phyloP scores from a whole-genome alignment of 2,329 filamentous ascomycete species.

The Fusarium graminum region DNA sequence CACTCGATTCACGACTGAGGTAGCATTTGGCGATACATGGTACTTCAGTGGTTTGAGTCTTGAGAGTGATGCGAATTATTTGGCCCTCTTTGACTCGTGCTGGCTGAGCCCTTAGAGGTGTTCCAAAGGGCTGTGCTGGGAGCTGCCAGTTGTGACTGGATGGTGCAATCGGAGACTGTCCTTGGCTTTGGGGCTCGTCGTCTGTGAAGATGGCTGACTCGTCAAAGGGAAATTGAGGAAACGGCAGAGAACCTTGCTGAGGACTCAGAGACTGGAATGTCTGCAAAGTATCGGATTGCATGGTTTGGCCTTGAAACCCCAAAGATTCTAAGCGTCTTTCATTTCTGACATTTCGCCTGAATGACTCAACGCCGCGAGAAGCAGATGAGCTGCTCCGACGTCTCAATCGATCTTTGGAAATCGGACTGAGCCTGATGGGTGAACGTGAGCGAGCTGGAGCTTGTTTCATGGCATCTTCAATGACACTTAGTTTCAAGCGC shows the following conservation, averaged over 20 bases:
- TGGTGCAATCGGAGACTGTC: slow-evolving; percentile 30
- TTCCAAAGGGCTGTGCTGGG: slow-evolving; percentile 17
- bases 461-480: slow-evolving; percentile 26
- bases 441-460: slow-evolving; percentile 31
- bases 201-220: slow-evolving; percentile 18
- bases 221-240: slow-evolving; percentile 11
- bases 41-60: slow-evolving; percentile 24
- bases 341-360: neutral
- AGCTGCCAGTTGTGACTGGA: slow-evolving; percentile 15
- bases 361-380: slow-evolving; percentile 1
- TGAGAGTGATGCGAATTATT: slow-evolving; percentile 37
- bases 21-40: slow-evolving; percentile 39
- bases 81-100: slow-evolving; percentile 35
- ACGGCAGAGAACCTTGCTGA: slow-evolving; percentile 17
- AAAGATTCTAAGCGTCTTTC: slow-evolving; percentile 11
- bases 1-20: slow-evolving; percentile 18
- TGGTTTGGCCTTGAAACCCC: slow-evolving; percentile 4
- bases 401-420: slow-evolving; percentile 14
- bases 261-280: slow-evolving; percentile 11
- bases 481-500: slow-evolving; percentile 14
- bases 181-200: slow-evolving; percentile 23
- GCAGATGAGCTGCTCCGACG: slow-evolving; percentile 21
- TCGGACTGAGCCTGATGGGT: slow-evolving; percentile 31
- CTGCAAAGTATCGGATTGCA: slow-evolving; percentile 4
- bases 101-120: slow-evolving; percentile 8